Evolutionary conservation across 2,329 filamentous ascomycete genomes (phyloP).

Genomic region (Colletotrichum destructivum): DNA sequence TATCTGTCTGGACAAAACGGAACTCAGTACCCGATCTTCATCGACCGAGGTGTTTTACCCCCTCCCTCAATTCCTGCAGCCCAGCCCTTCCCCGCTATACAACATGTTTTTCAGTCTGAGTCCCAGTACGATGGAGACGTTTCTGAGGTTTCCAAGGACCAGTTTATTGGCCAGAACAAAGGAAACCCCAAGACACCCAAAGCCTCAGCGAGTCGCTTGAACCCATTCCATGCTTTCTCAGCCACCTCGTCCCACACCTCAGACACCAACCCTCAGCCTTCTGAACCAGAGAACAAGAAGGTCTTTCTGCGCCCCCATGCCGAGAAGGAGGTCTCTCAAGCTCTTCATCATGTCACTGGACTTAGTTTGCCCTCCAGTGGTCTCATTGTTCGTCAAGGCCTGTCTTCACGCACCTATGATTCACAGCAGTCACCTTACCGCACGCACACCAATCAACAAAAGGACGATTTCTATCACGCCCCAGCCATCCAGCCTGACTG

Average conservation of each 20-base stretch:
- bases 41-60: slow-evolving; percentile 1
- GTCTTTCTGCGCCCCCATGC: slow-evolving; percentile 25
- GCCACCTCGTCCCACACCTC: slow-evolving; percentile 28
- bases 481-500: slow-evolving; percentile 38
- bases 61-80: background rate
- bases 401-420: slow-evolving; percentile 4
- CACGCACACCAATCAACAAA: background rate
- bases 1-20: slow-evolving; percentile 23
- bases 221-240: slow-evolving; percentile 41
- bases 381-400: slow-evolving; percentile 30
- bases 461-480: slow-evolving; percentile 35
- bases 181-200: background rate
- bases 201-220: slow-evolving; percentile 25
- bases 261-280: slow-evolving; percentile 21
- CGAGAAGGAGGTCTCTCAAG: slow-evolving; percentile 41
- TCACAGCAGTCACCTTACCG: slow-evolving; percentile 21
- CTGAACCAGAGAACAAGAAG: slow-evolving; percentile 24
- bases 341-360: slow-evolving; percentile 35
- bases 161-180: slow-evolving; percentile 7
- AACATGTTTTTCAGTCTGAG: background rate
- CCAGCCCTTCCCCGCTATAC: background rate
- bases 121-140: slow-evolving; percentile 13
- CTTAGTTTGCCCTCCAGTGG: slow-evolving; percentile 38
- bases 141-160: slow-evolving; percentile 1
- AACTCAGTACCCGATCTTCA: slow-evolving; percentile 18